phyloP scores from a whole-genome alignment of 352 stramenopile species.

The Phytophthora hybrid region DNA sequence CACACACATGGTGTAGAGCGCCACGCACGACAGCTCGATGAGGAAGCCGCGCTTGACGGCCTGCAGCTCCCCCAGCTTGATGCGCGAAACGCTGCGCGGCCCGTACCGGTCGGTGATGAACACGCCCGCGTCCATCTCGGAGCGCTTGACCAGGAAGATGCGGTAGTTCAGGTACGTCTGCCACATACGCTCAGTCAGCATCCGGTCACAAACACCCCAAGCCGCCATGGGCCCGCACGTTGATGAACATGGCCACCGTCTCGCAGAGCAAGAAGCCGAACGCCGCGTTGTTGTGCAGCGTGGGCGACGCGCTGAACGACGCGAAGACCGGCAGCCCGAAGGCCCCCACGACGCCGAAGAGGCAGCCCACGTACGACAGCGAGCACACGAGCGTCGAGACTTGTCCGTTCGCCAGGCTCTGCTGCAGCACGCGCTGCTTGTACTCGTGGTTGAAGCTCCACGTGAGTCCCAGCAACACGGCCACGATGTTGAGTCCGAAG shows the following conservation, averaged over 20 bases:
- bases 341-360: slow-evolving; percentile 48
- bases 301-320: slow-evolving; percentile 44
- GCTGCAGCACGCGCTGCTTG: slow-evolving; percentile 54
- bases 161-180: slow-evolving; percentile 71
- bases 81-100: slow-evolving; percentile 52
- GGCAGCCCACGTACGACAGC: slow-evolving; percentile 51
- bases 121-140: slow-evolving; percentile 63
- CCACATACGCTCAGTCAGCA: neutral
- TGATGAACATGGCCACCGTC: slow-evolving; percentile 62
- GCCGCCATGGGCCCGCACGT: slow-evolving; percentile 42
- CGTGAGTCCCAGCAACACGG: slow-evolving; percentile 54
- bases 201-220: neutral
- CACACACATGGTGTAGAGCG: slow-evolving; percentile 58
- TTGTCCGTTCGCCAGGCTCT: slow-evolving; percentile 48
- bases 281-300: slow-evolving; percentile 52
- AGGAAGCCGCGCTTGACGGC: slow-evolving; percentile 60
- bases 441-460: slow-evolving; percentile 73
- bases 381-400: slow-evolving; percentile 32
- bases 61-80: slow-evolving; percentile 51
- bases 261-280: slow-evolving; percentile 59
- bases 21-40: slow-evolving; percentile 57
- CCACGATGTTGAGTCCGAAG: slow-evolving; percentile 56
- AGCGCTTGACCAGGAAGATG: slow-evolving; percentile 62
- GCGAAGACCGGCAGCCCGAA: slow-evolving; percentile 57
- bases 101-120: slow-evolving; percentile 67